Evolutionary conservation across 2,329 filamentous ascomycete genomes (phyloP).

Genomic region (Paradendryphiella salina): DNA sequence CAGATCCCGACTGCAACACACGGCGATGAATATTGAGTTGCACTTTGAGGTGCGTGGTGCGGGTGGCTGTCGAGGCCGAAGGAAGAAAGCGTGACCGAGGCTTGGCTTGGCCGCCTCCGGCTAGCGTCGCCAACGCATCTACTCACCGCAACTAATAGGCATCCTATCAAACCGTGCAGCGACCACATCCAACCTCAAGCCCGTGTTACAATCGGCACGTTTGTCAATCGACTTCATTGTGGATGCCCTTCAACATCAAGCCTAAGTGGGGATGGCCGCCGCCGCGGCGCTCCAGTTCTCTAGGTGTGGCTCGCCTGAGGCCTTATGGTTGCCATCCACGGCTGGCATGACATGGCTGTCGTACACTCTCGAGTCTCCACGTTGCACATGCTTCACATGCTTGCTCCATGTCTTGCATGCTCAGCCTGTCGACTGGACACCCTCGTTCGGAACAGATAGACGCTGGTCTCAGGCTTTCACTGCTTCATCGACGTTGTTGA

Average conservation of each 20-base stretch:
- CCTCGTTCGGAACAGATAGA: constrained; percentile 22
- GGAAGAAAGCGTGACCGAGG: constrained; percentile 37
- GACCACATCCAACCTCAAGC: constrained; percentile 42
- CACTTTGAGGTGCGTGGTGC: constrained; percentile 21
- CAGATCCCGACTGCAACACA: constrained; percentile 29
- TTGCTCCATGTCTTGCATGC: constrained; percentile 23
- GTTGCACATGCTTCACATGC: constrained; percentile 30
- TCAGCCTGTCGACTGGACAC: constrained; percentile 19
- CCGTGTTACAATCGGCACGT: constrained; percentile 44
- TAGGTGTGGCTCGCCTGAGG: constrained; percentile 26
- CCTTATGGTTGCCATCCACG: constrained; percentile 24
- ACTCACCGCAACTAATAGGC: constrained; percentile 41
- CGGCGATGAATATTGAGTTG: constrained; percentile 21
- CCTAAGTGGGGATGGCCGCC: constrained; percentile 13
- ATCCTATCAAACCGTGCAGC: constrained; percentile 39
- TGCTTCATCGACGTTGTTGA: constrained; percentile 3
- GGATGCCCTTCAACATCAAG: constrained; percentile 18
- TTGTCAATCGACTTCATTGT: constrained; percentile 34
- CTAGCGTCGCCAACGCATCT: constrained; percentile 45
- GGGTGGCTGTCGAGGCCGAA: constrained; percentile 33
- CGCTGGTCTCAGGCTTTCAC: constrained; percentile 5
- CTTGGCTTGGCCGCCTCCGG: constrained; percentile 19
- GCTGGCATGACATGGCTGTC: constrained; percentile 43
- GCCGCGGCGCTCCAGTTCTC: constrained; percentile 19
- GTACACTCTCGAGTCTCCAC: constrained; percentile 46